A percentile compares a stretch with the other conserved stretches of the same genome.
These are phyloP conservation scores for Solanum rostratum DNA, from an alignment of 257 asterid genomes.

Conservation along the genomic window DNA sequence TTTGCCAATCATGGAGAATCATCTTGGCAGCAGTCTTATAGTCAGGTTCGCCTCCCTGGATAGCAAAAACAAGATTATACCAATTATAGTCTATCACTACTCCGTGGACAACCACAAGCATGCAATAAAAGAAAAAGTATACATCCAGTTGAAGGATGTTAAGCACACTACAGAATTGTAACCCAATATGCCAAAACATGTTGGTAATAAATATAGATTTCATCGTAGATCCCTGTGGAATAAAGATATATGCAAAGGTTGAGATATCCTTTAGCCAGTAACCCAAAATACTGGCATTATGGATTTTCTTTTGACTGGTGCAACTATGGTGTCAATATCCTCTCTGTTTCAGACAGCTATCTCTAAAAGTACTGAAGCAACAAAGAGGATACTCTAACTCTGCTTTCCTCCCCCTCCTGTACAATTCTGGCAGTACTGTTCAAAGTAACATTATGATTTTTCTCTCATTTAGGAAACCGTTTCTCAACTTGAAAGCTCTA, in stretches of 20 bases:
- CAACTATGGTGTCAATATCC: background rate
- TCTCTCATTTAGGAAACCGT: background rate
- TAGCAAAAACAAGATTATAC: background rate
- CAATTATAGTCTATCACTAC: background rate
- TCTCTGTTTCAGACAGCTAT: background rate
- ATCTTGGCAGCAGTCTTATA: conserved; percentile 78
- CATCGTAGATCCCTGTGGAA: background rate
- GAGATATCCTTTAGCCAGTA: background rate
- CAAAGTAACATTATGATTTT: background rate
- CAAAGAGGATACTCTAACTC: background rate
- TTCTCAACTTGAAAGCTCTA: background rate
- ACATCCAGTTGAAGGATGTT: background rate
- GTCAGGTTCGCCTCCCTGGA: conserved; percentile 95
- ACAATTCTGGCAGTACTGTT: background rate
- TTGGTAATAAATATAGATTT: background rate
- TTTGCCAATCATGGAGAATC: conserved; percentile 93
- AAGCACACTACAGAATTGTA: background rate
- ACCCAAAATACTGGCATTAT: background rate
- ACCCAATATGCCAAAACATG: background rate
- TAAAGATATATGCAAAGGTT: background rate
- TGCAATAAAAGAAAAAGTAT: background rate
- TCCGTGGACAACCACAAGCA: background rate
- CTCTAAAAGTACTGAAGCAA: background rate
- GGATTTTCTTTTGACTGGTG: background rate
- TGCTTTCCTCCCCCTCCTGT: background rate